Base-by-base conservation (phyloP, 1,284 basidiomycete species). In the Malassezia pachydermatis region DNA sequence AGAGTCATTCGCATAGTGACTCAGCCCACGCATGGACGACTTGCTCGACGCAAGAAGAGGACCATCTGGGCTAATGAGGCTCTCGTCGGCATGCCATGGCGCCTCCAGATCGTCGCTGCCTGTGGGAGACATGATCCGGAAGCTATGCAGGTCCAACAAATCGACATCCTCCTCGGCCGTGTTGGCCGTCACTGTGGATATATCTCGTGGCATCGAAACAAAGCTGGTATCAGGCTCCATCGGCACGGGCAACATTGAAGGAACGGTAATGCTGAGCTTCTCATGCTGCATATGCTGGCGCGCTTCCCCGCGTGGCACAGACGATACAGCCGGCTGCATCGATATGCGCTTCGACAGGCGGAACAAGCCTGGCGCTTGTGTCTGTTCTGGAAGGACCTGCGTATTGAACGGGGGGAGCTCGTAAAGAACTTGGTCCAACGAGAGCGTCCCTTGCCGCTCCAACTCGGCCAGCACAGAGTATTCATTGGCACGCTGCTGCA, bases 401-500 rank as follows among this genome's bases (percentile, higher is more conserved):
- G 28, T 14, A 10, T 14, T 17, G 19, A 43, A 43, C 9, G 41
- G 41, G 10, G 41, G 41, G 3, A 43, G 30, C 22, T 29, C 29
- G 34, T 43, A 29, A 20, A 43, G 29, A 5, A 43, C 29, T 13
- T 34, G 29, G n/a, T 43, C 16, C 22, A 43, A 32, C 13, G 32
- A n/a, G 20, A 43, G 9, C 7, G 17, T 3, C 6, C 32, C 41
- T 24, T 34, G 28, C 13, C 16, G 16, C 6, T 60, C 53, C 45
- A 65, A 38, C 57, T 63, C 48, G 11, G 61, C 61, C 27, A 67
- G 55, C 35, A 59, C 62, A 4, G 65, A 56, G 36, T 67, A 66
- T 50, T 71, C 67, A 58, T 92, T 98, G 34, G 94, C 94, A 38
- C 94, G 82, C 73, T 99, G 94, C 73, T 98, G 94, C 4, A 98